Evolutionary conservation across 441 rosid species (phyloP).

Genomic region (Daphne laureola): DNA sequence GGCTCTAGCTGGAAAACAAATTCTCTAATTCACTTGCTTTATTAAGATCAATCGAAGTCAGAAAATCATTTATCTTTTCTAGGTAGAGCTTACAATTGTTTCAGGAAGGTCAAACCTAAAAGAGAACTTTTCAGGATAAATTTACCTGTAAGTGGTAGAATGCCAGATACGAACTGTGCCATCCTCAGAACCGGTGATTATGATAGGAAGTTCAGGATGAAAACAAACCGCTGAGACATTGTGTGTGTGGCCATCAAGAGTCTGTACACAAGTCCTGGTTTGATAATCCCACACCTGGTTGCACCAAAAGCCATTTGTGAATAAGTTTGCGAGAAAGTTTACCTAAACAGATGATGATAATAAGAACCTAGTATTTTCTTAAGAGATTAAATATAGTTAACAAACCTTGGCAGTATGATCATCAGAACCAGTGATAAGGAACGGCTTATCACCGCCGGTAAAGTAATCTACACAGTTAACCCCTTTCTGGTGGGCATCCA

Average conservation of each 20-base stretch:
- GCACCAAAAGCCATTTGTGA: constrained; percentile 16
- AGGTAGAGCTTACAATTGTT: too few relatives aligned
- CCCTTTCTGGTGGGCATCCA: constrained; percentile 95
- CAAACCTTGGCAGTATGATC: constrained; percentile 91
- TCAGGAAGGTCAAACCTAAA: too few relatives aligned
- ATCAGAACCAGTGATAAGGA: constrained; percentile 87
- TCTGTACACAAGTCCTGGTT: constrained; percentile 57
- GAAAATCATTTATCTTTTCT: too few relatives aligned
- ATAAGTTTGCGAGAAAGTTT: constrained; percentile 11
- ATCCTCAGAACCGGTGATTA: constrained; percentile 81
- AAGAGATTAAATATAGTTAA: constrained; percentile 3
- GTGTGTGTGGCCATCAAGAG: constrained; percentile 67
- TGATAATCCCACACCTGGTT: constrained; percentile 65
- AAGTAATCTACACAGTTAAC: constrained; percentile 91
- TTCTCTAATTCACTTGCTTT: too few relatives aligned
- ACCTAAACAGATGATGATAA: constrained; percentile 2
- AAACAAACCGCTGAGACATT: constrained; percentile 63
- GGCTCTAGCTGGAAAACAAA: too few relatives aligned
- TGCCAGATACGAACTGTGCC: constrained; percentile 73
- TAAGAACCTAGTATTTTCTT: too few relatives aligned
- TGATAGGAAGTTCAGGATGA: constrained; percentile 71
- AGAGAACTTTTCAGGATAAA: constrained; percentile 6
- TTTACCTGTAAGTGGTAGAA: constrained; percentile 53
- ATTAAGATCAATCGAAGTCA: too few relatives aligned
- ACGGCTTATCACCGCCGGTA: constrained; percentile 87